phyloP scores from a whole-genome alignment of 495 filamentous ascomycete genomes.

The Penicilliopsis zonata region DNA sequence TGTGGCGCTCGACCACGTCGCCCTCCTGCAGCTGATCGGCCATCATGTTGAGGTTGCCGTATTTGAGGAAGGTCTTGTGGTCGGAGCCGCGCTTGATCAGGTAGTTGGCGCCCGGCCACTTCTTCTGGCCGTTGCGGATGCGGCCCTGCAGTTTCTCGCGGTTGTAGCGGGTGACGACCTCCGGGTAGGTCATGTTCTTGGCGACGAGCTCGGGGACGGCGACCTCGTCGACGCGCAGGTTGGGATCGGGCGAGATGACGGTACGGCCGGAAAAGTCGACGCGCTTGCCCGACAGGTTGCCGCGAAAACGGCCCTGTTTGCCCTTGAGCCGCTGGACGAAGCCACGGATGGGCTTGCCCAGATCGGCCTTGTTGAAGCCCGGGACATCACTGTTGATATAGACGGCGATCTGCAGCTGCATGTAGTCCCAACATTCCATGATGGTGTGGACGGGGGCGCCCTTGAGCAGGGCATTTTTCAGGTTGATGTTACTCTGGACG shows the following conservation, averaged over 20 bases:
- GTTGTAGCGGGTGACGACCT: constrained; percentile 72
- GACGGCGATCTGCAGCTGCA: constrained; percentile 88
- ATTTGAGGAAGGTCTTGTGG: constrained; percentile 63
- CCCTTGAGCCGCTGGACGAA: constrained; percentile 94
- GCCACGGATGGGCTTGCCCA: constrained; percentile 73
- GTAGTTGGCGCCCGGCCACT: constrained; percentile 80
- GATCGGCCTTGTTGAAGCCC: constrained; percentile 62
- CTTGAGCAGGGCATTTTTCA: constrained; percentile 65
- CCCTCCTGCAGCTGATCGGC: constrained; percentile 66
- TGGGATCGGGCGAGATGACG: constrained; percentile 95
- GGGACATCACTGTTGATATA: constrained; percentile 98
- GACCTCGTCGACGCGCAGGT: constrained; percentile 85
- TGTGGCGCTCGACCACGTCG: constrained; percentile 85
- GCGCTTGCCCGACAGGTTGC: constrained; percentile 94
- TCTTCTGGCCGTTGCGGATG: constrained; percentile 57
- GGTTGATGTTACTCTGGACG: constrained; percentile 71
- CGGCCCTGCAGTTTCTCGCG: constrained; percentile 64
- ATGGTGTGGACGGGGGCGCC: constrained; percentile 77
- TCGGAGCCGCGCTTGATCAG: constrained; percentile 60
- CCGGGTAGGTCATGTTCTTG: constrained; percentile 89
- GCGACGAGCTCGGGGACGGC: constrained; percentile 83
- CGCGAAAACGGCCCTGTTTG: constrained; percentile 94
- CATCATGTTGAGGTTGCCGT: constrained; percentile 50
- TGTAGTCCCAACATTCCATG: constrained; percentile 97
- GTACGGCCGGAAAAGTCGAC: constrained; percentile 97